A percentile compares a stretch with the other conserved stretches of the same genome.
phyloP scores from a whole-genome alignment of 2,329 filamentous ascomycete species.

The Cordyceps cicadae region DNA sequence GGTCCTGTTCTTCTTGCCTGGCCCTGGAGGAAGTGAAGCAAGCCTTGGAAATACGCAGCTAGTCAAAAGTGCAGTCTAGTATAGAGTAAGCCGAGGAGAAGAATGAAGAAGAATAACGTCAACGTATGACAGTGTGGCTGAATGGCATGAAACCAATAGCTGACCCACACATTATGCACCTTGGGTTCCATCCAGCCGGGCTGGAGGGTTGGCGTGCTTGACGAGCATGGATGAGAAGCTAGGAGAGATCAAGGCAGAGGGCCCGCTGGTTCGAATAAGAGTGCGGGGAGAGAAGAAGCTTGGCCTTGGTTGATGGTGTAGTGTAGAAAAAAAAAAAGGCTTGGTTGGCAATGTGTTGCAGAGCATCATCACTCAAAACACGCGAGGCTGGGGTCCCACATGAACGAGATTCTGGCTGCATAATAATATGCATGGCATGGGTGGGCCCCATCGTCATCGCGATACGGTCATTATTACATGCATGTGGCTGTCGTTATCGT shows the following conservation, averaged over 20 bases:
- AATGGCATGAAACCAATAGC: background rate
- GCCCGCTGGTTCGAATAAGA: background rate
- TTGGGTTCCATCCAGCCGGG: background rate
- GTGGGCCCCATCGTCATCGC: background rate
- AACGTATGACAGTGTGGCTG: conserved; percentile 2
- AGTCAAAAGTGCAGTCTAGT: background rate
- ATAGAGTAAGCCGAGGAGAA: background rate
- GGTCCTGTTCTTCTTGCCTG: background rate
- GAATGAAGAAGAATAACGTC: background rate
- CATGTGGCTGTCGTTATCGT: background rate
- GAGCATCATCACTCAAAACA: background rate
- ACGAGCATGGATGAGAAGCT: background rate
- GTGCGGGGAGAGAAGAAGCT: background rate
- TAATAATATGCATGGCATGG: background rate
- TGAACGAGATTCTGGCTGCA: background rate
- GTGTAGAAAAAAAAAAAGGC: background rate
- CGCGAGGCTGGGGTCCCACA: too few relatives aligned
- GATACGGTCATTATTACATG: background rate
- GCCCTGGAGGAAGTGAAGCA: too few relatives aligned
- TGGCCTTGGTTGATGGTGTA: background rate
- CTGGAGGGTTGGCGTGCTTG: background rate
- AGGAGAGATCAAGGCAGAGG: background rate
- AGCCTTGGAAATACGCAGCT: background rate
- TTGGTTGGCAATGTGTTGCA: background rate
- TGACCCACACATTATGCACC: background rate